Evolutionary conservation across 208 protist species (phyloP).

Genomic region (Tritrichomonas musculus): DNA sequence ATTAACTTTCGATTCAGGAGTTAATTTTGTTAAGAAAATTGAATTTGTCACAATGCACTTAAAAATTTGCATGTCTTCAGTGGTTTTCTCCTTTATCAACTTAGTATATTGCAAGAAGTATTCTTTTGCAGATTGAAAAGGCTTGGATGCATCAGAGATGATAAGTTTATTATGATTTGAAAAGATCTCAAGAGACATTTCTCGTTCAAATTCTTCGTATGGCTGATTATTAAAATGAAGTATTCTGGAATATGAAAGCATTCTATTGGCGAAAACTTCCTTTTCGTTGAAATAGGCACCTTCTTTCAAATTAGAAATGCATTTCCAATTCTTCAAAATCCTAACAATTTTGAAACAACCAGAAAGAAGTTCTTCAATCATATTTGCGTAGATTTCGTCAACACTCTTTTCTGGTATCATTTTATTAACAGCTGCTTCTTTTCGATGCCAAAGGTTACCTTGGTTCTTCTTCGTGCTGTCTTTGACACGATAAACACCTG

Average conservation of each 20-base stretch:
- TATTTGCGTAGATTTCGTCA: background rate
- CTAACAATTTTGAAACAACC: background rate
- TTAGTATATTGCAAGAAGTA: too few species aligned
- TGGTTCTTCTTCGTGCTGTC: background rate
- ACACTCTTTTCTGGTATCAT: background rate
- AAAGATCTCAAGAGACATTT: too few species aligned
- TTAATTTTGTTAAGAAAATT: too few species aligned
- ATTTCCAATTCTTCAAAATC: background rate
- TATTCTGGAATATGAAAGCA: background rate
- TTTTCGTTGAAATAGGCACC: background rate
- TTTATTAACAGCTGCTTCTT: background rate
- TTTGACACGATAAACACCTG: background rate
- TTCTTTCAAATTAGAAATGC: background rate
- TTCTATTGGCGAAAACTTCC: background rate
- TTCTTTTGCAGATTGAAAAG: too few species aligned
- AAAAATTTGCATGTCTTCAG: too few species aligned
- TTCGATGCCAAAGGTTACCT: background rate
- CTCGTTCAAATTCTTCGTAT: too few species aligned
- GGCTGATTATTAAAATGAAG: too few species aligned
- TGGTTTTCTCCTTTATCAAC: too few species aligned
- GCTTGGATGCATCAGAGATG: too few species aligned
- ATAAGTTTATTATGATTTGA: too few species aligned
- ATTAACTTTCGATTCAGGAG: too few species aligned
- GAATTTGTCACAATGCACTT: too few species aligned
- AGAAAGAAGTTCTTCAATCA: background rate